Evolutionary conservation across 2,329 filamentous ascomycete genomes (phyloP), one percentile per base, ranked within the genome.

Genomic region (Diaporthe amygdali): DNA sequence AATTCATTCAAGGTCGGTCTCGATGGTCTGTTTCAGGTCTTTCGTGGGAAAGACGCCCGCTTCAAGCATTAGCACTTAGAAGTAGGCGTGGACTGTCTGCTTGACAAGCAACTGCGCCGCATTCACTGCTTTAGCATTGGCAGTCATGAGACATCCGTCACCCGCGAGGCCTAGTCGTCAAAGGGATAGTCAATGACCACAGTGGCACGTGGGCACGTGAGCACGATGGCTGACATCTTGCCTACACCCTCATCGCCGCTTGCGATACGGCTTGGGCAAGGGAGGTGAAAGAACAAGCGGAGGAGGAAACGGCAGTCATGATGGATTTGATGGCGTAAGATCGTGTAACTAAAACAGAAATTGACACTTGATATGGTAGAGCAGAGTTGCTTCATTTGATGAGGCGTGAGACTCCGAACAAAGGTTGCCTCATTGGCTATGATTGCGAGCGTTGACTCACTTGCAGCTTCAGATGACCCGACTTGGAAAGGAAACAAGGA

Each of bases 221-320:
- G 77, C 97, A 93, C 82, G 93, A 97, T 76, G 95, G 97, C 95
- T 81, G 93, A 97, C 78, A 92, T 92, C 82, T 91, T 93, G 78
- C 93, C 93, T 70, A 96, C 85, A 74, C 93, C 93, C 80, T 93
- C 93, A 75, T 93, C 93, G 72, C 93, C 93, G 76, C 93, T 93
- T 67, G 93, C 95, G 76, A 96, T 91, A 77, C 54, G 34, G 46
- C 64, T 41, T 67, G 20, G n/a, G n/a, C n/a, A 8, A 67, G 25
- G 25, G 64, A 67, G 10, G 47, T 22, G 22, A 22, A 34, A 14
- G 61, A 5, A 20, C 41, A 51, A 17, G 46, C 22, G 1, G 44
- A 9, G 46, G 46, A 27, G 14, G 61, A n/a, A 10, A 17, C 51
- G 27, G 32, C 46, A 25, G 61, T 5, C 47, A 49, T 49, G 32